A percentile compares a stretch with the other conserved stretches of the same genome.
Conservation (phyloP, 176 grass and related monocot genomes). For the Bothriochloa decipiens region DNA sequence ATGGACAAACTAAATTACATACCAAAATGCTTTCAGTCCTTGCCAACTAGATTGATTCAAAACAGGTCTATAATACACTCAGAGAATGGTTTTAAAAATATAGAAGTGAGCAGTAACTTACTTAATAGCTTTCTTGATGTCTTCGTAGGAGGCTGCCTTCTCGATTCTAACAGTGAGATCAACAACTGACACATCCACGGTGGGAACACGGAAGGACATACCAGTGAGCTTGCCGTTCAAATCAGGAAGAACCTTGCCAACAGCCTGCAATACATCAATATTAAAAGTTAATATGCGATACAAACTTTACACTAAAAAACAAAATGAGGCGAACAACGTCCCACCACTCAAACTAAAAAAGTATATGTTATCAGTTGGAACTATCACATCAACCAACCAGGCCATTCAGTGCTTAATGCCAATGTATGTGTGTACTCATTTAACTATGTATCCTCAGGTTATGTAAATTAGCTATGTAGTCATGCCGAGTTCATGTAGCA, state of each 20-base stretch:
- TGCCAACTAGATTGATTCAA: not conserved
- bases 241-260: slow-evolving; percentile 78
- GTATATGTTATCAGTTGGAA: no score
- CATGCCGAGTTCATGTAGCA: no score
- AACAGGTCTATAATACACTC: no score
- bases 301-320: not conserved
- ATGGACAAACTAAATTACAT: no score
- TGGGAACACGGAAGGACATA: slow-evolving; percentile 78
- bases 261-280: slow-evolving; percentile 49
- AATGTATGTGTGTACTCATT: no score
- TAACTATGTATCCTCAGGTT: no score
- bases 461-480: no score
- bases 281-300: not conserved
- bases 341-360: no score
- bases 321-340: no score
- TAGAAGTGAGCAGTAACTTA: slow-evolving; percentile 11
- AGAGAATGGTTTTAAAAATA: not conserved
- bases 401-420: no score
- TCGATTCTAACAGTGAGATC: slow-evolving; percentile 73
- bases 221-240: slow-evolving; percentile 80
- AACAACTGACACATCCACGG: slow-evolving; percentile 76
- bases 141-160: slow-evolving; percentile 62
- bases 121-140: slow-evolving; percentile 72
- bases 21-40: not conserved
- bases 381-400: no score